A percentile compares a stretch with the other conserved stretches of the same genome.
Evolutionary conservation across 441 rosid genomes (phyloP).

Genomic region (Gossypium aridum): DNA sequence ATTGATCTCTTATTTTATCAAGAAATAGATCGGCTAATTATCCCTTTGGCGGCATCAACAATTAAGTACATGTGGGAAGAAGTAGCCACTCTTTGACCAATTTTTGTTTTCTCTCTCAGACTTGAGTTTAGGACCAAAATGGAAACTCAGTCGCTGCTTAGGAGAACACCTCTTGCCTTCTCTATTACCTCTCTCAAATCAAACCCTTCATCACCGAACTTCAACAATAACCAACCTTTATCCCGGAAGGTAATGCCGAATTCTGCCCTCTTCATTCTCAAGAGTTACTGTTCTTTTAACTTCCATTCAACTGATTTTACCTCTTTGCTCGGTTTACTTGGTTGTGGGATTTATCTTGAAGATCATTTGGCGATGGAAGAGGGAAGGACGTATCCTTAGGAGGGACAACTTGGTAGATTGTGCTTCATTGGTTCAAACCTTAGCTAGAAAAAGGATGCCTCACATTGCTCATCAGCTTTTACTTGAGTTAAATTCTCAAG

Average conservation of each 20-base stretch:
- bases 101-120: not conserved
- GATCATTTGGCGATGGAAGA: not conserved
- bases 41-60: not conserved
- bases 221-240: not conserved
- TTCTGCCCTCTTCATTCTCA: not conserved
- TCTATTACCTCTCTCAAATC: not conserved
- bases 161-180: not conserved
- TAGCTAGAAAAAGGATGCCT: not conserved
- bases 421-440: constrained; percentile 1
- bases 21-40: not conserved
- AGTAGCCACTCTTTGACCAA: not conserved
- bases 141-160: not conserved
- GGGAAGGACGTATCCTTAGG: not conserved
- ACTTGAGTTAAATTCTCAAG: constrained; percentile 42
- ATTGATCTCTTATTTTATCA: not conserved
- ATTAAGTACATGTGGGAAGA: not conserved
- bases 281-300: not conserved
- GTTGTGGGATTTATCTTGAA: not conserved
- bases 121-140: not conserved
- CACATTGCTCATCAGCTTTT: constrained; percentile 37
- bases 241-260: not conserved
- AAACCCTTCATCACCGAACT: not conserved
- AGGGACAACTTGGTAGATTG: not conserved
- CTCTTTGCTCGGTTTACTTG: not conserved
- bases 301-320: not conserved